phyloP scores from a whole-genome alignment of 2,329 filamentous ascomycete species.

The Neonectria punicea region DNA sequence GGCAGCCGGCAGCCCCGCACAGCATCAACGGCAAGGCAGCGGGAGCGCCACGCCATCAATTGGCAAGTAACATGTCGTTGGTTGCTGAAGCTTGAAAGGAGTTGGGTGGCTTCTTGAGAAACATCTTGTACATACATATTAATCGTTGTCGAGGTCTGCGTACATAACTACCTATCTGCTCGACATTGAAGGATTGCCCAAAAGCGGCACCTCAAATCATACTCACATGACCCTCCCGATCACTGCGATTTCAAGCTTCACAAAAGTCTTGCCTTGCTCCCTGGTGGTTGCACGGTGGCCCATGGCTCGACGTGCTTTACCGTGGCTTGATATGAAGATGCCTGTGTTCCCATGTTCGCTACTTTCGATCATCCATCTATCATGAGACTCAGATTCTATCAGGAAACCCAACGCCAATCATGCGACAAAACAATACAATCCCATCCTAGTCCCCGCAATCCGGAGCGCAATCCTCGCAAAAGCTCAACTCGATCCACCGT shows the following conservation, averaged over 20 bases:
- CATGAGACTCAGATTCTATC: conserved; percentile 35
- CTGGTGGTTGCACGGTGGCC: neutral
- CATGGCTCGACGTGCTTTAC: neutral
- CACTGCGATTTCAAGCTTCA: neutral
- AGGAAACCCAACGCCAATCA: conserved; percentile 41
- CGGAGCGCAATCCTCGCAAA: conserved; percentile 4
- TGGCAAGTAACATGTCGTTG: conserved; percentile 35
- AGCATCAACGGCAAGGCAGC: conserved; percentile 50
- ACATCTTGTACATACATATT: conserved; percentile 36
- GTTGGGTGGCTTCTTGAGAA: conserved; percentile 27
- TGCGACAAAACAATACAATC: conserved; percentile 37
- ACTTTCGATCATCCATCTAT: conserved; percentile 25
- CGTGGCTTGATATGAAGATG: neutral
- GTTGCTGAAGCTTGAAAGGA: conserved; percentile 27
- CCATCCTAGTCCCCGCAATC: conserved; percentile 4
- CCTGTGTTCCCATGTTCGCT: conserved; percentile 6
- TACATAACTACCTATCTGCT: conserved; percentile 21
- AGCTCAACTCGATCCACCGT: conserved; percentile 38
- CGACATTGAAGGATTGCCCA: conserved; percentile 28
- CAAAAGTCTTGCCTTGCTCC: neutral
- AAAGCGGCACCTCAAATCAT: conserved; percentile 29
- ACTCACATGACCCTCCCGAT: conserved; percentile 9
- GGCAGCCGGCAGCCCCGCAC: conserved; percentile 43
- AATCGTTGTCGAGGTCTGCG: conserved; percentile 33
- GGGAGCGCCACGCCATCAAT: conserved; percentile 53